Base-by-base conservation (phyloP, 2,329 filamentous ascomycete species). In the Eutypella sp. region DNA sequence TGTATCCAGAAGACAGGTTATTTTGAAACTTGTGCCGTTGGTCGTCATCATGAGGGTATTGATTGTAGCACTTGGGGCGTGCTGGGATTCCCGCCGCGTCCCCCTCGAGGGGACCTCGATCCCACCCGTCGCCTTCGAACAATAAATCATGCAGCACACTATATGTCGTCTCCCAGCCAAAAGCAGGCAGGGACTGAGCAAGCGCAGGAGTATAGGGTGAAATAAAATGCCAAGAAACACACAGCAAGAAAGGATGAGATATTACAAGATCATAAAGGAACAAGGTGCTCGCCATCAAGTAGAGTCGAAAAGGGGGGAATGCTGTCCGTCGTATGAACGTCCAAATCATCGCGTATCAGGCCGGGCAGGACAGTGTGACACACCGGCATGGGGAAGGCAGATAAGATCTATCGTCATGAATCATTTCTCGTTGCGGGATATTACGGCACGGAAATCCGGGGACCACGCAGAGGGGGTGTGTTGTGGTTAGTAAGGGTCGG, bases 401-500 rank as follows among this genome's bases (percentile, higher is more conserved):
- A 52, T 55, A 58, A 56, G n/a, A 46, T 63, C 58, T 63, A 62
- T 62, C n/a, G 54, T 65, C 62, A 55, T 65, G 61, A 65, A 51
- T 65, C 62, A 57, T 65, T 59, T 63, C 60, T 65, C 62, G 52
- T 65, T 53, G 57, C 31, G 16, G 22, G 44, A 19, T 42, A 42
- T 36, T 42, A 36, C 7, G 29, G 42, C 36, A 55, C 49, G 51
- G 49, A 53, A 50, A 55, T 55, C 54, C 45, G 49, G n/a, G n/a
- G n/a, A n/a, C n/a, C n/a, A n/a, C n/a, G n/a, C n/a, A n/a, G n/a
- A n/a, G n/a, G n/a, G 47, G 47, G 48, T 43, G 50, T 47, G 46
- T 42, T 33, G 31, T 11, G 18, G 40, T 42, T 25, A 15, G 37
- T 41, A 22, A 13, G 19, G 31, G 19, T 40, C 27, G 40, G 38